Percentiles rank a stretch among this genome's conserved stretches.
Conservation (phyloP, 2,329 filamentous ascomycete species). For the Cryoendolithus antarcticus region DNA sequence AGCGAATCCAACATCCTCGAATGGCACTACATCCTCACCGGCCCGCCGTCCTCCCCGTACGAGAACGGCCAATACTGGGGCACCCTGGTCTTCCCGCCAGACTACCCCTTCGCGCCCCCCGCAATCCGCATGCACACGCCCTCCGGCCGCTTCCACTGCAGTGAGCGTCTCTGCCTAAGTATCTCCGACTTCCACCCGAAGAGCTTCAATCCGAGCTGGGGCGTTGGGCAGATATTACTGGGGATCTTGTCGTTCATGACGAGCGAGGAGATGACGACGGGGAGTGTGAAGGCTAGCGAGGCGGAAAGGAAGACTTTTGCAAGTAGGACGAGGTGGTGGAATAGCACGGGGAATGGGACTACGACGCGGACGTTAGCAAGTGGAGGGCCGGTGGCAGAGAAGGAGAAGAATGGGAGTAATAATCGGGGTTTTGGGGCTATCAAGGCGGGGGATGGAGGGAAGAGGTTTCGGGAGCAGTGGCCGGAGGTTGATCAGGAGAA, state of each 20-base stretch:
- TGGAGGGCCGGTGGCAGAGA: conserved; percentile 15
- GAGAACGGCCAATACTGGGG: conserved; percentile 96
- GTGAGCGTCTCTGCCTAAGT: conserved; percentile 80
- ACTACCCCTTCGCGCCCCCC: conserved; percentile 94
- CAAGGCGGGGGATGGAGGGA: conserved; percentile 82
- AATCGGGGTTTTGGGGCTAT: conserved; percentile 56
- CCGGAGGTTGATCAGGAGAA: conserved; percentile 81
- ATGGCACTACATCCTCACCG: conserved; percentile 60
- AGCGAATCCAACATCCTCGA: conserved; percentile 24
- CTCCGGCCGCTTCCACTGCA: conserved; percentile 87
- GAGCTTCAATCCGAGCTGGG: conserved; percentile 97
- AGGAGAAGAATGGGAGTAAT: conserved; percentile 31
- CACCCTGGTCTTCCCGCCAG: conserved; percentile 83
- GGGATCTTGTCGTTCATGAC: conserved; percentile 97
- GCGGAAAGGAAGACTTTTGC: conserved; percentile 69
- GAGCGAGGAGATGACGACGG: conserved; percentile 95
- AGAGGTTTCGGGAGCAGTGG: conserved; percentile 84
- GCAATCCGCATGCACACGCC: conserved; percentile 99
- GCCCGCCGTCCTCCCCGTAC: conserved; percentile 87
- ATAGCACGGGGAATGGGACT: conserved; percentile 79
- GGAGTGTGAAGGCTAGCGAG: conserved; percentile 65
- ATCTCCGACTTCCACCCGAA: conserved; percentile 98
- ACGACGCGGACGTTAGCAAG: conserved; percentile 35
- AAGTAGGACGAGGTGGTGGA: conserved; percentile 81
- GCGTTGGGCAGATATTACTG: conserved; percentile 90